phyloP scores from a whole-genome alignment of 495 filamentous ascomycete species.

The Penicillium maclennaniae region DNA sequence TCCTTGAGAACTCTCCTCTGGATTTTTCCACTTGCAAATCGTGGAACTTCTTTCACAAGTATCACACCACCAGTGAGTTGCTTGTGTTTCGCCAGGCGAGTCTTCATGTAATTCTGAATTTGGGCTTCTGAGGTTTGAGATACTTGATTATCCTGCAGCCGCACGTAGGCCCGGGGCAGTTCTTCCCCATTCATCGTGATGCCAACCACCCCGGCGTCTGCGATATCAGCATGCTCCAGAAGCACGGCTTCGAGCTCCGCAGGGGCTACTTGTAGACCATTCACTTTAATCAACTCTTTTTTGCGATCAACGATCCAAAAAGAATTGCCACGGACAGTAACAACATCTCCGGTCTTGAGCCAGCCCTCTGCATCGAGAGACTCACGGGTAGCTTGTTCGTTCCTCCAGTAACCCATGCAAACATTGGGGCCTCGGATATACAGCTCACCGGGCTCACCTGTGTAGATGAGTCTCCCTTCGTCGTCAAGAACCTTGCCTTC shows the following conservation, averaged over 20 bases:
- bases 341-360: conserved; percentile 57
- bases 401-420: conserved; percentile 47
- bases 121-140: too few relatives aligned
- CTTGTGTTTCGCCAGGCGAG: conserved; percentile 57
- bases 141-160: too few relatives aligned
- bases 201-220: conserved; percentile 69
- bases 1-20: conserved; percentile 53
- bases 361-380: conserved; percentile 48
- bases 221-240: conserved; percentile 57
- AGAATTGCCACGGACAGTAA: conserved; percentile 43
- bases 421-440: conserved; percentile 65
- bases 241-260: conserved; percentile 69
- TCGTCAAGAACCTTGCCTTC: conserved; percentile 62
- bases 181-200: conserved; percentile 62
- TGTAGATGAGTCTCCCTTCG: conserved; percentile 34
- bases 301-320: conserved; percentile 54
- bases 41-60: conserved; percentile 69
- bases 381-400: conserved; percentile 46
- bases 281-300: conserved; percentile 49
- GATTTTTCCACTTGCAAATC: conserved; percentile 73
- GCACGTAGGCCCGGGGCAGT: conserved; percentile 68
- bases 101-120: conserved; percentile 42
- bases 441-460: conserved; percentile 39
- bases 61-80: conserved; percentile 65
- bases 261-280: conserved; percentile 63